A percentile compares a stretch with the other conserved stretches of the same genome.
Evolutionary conservation across 2,329 filamentous ascomycete species (phyloP).

Genomic region (Pseudocercospora fuligena): DNA sequence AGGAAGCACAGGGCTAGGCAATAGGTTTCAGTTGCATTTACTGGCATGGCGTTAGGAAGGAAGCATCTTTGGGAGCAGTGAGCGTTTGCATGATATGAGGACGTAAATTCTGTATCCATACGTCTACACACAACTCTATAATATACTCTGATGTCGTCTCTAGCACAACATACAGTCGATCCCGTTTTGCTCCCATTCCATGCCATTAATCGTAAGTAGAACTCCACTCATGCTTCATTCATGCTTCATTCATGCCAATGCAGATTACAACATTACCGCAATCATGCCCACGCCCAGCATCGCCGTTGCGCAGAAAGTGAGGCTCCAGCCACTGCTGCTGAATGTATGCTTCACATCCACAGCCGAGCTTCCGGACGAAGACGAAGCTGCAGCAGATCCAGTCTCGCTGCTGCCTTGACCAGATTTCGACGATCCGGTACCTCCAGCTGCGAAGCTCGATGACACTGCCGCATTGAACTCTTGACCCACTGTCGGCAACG

Average conservation of each 20-base stretch:
- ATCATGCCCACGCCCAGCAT: slow-evolving; percentile 10
- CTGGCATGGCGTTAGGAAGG: neutral
- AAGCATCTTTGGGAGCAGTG: too few relatives aligned
- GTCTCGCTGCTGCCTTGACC: neutral
- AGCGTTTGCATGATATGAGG: neutral
- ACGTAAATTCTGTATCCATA: slow-evolving; percentile 1
- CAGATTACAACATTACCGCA: slow-evolving; percentile 7
- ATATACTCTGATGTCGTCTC: neutral
- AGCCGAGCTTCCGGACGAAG: slow-evolving; percentile 6
- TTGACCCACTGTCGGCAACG: slow-evolving; percentile 69
- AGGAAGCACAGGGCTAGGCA: too few relatives aligned
- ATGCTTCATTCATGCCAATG: neutral
- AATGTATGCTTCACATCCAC: slow-evolving; percentile 5
- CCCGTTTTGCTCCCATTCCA: neutral
- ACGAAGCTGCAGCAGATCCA: neutral
- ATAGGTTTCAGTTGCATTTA: too few relatives aligned
- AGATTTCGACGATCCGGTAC: neutral
- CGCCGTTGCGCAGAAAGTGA: slow-evolving; percentile 2
- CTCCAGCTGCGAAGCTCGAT: slow-evolving; percentile 16
- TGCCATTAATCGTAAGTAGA: neutral
- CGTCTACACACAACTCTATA: neutral
- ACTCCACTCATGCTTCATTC: neutral
- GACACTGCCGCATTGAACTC: slow-evolving; percentile 18
- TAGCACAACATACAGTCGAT: neutral
- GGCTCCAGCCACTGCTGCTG: slow-evolving; percentile 4